These are phyloP conservation scores for Aspergillus hancockii DNA, from an alignment of 495 filamentous ascomycete genomes.

Conservation along the genomic window DNA sequence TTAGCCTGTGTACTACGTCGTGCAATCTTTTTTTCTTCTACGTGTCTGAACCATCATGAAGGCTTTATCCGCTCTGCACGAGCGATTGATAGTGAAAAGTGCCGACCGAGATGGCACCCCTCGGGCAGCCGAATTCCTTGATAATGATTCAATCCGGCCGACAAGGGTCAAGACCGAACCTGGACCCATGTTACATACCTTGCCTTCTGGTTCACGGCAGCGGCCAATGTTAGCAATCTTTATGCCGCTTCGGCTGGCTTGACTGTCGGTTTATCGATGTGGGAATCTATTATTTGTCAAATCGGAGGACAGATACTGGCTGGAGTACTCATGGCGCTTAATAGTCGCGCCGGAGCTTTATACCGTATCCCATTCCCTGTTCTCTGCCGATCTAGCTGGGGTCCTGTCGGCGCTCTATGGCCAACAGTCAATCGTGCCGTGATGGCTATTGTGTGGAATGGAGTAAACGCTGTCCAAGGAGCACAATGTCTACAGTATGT, in stretches of 20 bases:
- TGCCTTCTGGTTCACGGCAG: conserved; percentile 42
- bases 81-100: too few relatives aligned
- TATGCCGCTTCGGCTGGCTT: conserved; percentile 38
- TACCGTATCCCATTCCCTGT: conserved; percentile 42
- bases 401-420: conserved; percentile 38
- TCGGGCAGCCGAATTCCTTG: conserved; percentile 27
- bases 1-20: background rate
- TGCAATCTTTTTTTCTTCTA: background rate
- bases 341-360: conserved; percentile 38
- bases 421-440: conserved; percentile 40
- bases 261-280: conserved; percentile 38
- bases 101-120: conserved; percentile 23
- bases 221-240: conserved; percentile 40
- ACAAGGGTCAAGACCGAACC: conserved; percentile 33
- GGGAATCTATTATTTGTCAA: conserved; percentile 36
- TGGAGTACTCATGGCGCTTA: conserved; percentile 36
- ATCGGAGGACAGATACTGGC: conserved; percentile 35
- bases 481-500: conserved; percentile 41
- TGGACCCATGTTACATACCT: conserved; percentile 41
- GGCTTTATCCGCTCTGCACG: conserved; percentile 19
- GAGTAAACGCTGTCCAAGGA: conserved; percentile 38
- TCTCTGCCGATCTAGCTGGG: conserved; percentile 36
- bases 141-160: conserved; percentile 42
- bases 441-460: conserved; percentile 44
- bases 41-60: background rate